Conservation (phyloP, 2,329 filamentous ascomycete species). For the Fusarium coicis region DNA sequence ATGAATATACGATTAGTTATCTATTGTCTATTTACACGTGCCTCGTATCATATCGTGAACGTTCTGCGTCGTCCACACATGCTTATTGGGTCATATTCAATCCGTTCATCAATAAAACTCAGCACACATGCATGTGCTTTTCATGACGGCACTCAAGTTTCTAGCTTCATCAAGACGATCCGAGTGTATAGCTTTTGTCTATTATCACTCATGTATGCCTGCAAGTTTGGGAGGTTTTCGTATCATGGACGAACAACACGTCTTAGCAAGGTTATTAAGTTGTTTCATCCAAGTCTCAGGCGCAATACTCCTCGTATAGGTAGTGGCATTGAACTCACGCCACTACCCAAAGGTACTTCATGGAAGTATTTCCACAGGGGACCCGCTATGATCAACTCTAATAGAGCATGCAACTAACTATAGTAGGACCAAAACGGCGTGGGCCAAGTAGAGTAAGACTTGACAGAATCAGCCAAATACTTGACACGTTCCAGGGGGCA, state of each 20-base stretch:
- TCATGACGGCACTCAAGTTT: slow-evolving; percentile 11
- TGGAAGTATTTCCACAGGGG: background rate
- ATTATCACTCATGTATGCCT: background rate
- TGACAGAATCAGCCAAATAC: background rate
- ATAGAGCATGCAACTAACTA: background rate
- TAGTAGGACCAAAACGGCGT: background rate
- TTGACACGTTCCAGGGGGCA: background rate
- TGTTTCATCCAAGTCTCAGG: background rate
- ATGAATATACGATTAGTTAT: slow-evolving; percentile 36
- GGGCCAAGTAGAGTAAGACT: background rate
- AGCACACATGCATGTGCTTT: slow-evolving; percentile 32
- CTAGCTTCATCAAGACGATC: background rate
- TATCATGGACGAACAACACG: background rate
- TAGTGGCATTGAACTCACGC: background rate
- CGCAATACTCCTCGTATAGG: background rate
- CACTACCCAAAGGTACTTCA: background rate
- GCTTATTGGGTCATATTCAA: slow-evolving; percentile 2
- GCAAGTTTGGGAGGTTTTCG: background rate
- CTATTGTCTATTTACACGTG: slow-evolving; percentile 31
- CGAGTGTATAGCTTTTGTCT: background rate
- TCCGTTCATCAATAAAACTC: slow-evolving; percentile 18
- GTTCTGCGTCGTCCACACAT: slow-evolving; percentile 1
- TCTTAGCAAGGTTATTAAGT: background rate
- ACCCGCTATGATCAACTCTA: background rate
- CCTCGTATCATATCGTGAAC: background rate